Evolutionary conservation across 768 basidiomycete genomes (phyloP).

Genomic region (Coprinopsis strossmayeri): DNA sequence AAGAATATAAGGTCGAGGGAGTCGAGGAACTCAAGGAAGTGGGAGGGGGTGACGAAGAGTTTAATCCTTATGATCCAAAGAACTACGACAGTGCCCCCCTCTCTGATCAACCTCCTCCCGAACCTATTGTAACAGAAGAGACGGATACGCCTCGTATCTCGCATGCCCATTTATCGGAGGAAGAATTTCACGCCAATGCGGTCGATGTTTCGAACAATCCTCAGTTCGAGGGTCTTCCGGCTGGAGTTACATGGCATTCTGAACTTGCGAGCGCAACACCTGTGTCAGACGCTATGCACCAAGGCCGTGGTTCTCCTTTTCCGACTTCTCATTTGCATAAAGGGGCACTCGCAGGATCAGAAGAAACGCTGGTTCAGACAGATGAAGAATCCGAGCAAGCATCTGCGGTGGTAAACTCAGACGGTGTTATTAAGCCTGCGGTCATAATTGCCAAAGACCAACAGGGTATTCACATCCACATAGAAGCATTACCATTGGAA

Average conservation of each 20-base stretch:
- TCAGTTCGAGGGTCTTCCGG: neutral
- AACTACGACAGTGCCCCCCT: no score
- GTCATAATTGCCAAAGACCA: neutral
- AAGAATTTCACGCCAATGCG: neutral
- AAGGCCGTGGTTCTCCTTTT: neutral
- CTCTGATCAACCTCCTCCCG: no score
- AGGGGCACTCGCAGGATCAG: neutral
- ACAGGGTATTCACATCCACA: neutral
- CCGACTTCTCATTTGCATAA: neutral
- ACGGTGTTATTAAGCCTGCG: neutral
- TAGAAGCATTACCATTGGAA: neutral
- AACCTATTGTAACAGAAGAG: no score
- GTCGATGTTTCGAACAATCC: neutral
- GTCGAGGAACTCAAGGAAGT: neutral
- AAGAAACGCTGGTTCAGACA: conserved; percentile 8
- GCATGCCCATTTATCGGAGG: neutral
- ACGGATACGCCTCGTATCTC: conserved; percentile 10
- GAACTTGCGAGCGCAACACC: neutral
- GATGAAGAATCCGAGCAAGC: neutral
- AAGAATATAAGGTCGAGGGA: neutral
- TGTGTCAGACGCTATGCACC: neutral
- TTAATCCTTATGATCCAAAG: conserved; percentile 9
- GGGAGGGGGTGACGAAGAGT: neutral
- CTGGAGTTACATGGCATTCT: neutral
- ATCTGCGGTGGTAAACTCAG: neutral